These are phyloP conservation scores for Boletus pseudo-olivaceus DNA, from an alignment of 768 basidiomycete species.

Conservation along the genomic window DNA sequence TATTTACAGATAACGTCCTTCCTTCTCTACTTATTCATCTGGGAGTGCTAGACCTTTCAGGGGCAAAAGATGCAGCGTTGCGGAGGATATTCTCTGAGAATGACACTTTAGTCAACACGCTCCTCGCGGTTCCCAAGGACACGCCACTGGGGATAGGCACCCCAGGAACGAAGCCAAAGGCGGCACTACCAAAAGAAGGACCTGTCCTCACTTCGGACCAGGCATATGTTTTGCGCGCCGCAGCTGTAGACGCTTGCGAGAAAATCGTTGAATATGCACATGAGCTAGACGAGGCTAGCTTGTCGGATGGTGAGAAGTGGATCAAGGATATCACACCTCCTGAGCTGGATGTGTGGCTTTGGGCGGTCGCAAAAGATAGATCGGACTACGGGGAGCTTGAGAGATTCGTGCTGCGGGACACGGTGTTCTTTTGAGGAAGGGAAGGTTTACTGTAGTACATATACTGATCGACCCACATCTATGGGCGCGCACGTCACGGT, in stretches of 20 bases:
- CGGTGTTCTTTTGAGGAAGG: constrained; percentile 58
- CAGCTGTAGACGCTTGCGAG: constrained; percentile 78
- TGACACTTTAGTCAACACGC: constrained; percentile 33
- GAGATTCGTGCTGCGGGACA: constrained; percentile 64
- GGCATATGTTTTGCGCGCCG: constrained; percentile 71
- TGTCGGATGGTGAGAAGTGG: constrained; percentile 40
- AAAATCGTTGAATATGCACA: constrained; percentile 56
- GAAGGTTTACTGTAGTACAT: neutral
- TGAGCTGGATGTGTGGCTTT: constrained; percentile 74
- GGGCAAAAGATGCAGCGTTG: constrained; percentile 38
- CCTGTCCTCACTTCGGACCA: constrained; percentile 58
- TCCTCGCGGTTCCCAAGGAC: constrained; percentile 36
- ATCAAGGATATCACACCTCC: constrained; percentile 55
- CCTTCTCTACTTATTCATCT: constrained; percentile 80
- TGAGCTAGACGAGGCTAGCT: constrained; percentile 21
- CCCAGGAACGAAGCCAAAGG: constrained; percentile 15
- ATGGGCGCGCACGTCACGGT: neutral
- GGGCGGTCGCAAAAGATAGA: constrained; percentile 78
- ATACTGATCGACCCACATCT: neutral
- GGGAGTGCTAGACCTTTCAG: constrained; percentile 67
- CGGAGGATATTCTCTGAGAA: constrained; percentile 46
- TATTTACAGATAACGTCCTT: constrained; percentile 79
- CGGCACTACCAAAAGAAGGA: constrained; percentile 38
- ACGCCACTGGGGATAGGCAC: constrained; percentile 1
- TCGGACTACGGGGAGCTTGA: constrained; percentile 62